phyloP scores from a whole-genome alignment of 2,329 filamentous ascomycete genomes.

The Penicillium sclerotiorum region DNA sequence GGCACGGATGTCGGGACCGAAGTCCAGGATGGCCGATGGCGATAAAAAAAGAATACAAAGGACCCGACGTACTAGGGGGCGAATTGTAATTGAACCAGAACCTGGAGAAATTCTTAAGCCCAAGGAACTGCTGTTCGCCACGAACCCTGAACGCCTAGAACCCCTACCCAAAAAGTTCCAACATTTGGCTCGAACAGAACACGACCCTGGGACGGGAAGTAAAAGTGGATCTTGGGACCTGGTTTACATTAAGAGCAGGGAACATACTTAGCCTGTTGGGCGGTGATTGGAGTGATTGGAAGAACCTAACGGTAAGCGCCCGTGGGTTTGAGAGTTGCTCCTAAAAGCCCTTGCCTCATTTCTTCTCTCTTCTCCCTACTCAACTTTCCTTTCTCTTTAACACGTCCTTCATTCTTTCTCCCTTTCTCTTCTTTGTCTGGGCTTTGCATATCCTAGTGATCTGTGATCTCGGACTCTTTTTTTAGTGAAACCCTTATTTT shows the following conservation, averaged over 20 bases:
- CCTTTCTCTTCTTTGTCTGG: conserved; percentile 29
- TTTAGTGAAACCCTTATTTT: conserved; percentile 13
- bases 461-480: conserved; percentile 33
- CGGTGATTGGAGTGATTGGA: background rate
- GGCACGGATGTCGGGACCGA: conserved; percentile 1
- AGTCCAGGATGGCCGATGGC: no score
- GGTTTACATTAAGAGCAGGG: background rate
- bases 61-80: background rate
- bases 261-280: background rate
- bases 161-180: background rate
- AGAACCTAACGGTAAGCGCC: conserved; percentile 14
- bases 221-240: background rate
- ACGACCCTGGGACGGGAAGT: conserved; percentile 9
- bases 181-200: background rate
- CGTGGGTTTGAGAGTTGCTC: background rate
- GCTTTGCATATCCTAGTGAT: conserved; percentile 22
- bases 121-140: conserved; percentile 11
- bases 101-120: background rate
- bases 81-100: background rate
- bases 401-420: conserved; percentile 24
- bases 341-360: conserved; percentile 4
- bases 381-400: conserved; percentile 12
- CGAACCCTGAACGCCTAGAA: background rate
- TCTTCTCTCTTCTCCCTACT: conserved; percentile 16
- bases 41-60: background rate